Conservation (phyloP, 2,329 filamentous ascomycete species). For the Fusarium sp. region DNA sequence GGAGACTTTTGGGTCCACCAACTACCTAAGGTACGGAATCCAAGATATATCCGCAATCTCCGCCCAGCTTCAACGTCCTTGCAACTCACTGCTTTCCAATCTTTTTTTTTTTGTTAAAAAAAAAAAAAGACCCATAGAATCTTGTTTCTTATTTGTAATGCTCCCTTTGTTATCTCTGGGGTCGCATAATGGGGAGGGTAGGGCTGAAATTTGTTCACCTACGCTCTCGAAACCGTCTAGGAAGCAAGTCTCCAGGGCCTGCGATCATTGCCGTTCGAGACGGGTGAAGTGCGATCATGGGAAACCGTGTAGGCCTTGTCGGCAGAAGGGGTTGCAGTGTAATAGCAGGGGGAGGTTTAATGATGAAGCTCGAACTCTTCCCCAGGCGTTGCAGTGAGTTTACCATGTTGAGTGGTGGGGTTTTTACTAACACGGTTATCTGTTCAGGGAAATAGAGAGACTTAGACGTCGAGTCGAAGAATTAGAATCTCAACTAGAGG, state of each 20-base stretch:
- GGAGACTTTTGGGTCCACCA: slow-evolving; percentile 8
- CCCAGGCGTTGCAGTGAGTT: slow-evolving; percentile 23
- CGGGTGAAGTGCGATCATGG: slow-evolving; percentile 39
- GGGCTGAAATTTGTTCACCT: background rate
- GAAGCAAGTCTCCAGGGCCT: slow-evolving; percentile 38
- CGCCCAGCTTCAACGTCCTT: background rate
- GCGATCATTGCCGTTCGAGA: slow-evolving; percentile 34
- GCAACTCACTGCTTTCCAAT: slow-evolving; percentile 2
- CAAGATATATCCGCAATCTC: slow-evolving; percentile 24
- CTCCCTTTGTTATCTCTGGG: background rate
- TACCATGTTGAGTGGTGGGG: background rate
- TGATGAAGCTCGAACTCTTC: slow-evolving; percentile 23
- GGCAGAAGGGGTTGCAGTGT: slow-evolving; percentile 18
- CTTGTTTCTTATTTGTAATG: background rate
- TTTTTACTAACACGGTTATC: background rate
- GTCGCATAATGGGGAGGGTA: background rate
- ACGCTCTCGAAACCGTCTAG: slow-evolving; percentile 5
- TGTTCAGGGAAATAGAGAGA: background rate
- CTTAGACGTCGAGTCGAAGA: background rate
- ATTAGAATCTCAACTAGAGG: background rate
- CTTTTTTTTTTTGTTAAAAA: background rate
- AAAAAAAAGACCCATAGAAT: background rate
- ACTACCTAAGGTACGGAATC: slow-evolving; percentile 3
- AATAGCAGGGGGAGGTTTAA: slow-evolving; percentile 20
- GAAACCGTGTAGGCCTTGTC: slow-evolving; percentile 27